Conservation (phyloP, 441 rosid species). For the Aquilaria agallochum region DNA sequence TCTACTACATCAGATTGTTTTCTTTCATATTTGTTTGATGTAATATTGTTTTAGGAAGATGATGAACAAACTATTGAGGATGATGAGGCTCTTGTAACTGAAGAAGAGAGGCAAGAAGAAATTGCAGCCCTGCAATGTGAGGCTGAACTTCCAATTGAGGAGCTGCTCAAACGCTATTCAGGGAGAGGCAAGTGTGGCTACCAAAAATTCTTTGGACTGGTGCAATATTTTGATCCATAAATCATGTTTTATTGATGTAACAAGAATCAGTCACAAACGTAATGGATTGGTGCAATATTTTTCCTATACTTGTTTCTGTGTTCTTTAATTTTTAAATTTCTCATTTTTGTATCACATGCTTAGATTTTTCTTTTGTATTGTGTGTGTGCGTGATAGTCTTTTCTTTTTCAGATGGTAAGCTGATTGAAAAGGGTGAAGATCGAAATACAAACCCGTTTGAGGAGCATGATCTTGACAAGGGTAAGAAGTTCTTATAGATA, state of each 20-base stretch:
- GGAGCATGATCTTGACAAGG: constrained; percentile 35
- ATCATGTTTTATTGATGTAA: too few relatives aligned
- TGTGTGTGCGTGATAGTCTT: too few relatives aligned
- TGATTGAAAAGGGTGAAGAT: constrained; percentile 31
- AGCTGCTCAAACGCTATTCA: constrained; percentile 71
- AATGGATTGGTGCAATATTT: too few relatives aligned
- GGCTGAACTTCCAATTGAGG: constrained; percentile 85
- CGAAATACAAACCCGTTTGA: constrained; percentile 19
- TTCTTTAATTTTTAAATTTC: too few relatives aligned
- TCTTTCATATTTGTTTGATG: constrained; percentile 14
- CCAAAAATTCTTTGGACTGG: too few relatives aligned
- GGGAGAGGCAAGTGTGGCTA: constrained; percentile 38
- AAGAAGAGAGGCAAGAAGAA: constrained; percentile 89
- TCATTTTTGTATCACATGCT: too few relatives aligned
- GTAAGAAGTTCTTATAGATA: constrained; percentile 30
- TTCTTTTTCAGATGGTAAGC: too few relatives aligned
- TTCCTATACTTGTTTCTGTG: too few relatives aligned
- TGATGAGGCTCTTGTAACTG: constrained; percentile 89
- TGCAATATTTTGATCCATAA: too few relatives aligned
- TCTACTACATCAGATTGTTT: neutral
- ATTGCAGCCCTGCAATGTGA: constrained; percentile 84
- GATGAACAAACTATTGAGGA: constrained; percentile 94
- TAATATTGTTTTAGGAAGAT: constrained; percentile 82
- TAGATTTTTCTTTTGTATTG: too few relatives aligned
- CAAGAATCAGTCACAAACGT: too few relatives aligned